Conservation (phyloP, 495 filamentous ascomycete species). For the Penicillium mononematosum region DNA sequence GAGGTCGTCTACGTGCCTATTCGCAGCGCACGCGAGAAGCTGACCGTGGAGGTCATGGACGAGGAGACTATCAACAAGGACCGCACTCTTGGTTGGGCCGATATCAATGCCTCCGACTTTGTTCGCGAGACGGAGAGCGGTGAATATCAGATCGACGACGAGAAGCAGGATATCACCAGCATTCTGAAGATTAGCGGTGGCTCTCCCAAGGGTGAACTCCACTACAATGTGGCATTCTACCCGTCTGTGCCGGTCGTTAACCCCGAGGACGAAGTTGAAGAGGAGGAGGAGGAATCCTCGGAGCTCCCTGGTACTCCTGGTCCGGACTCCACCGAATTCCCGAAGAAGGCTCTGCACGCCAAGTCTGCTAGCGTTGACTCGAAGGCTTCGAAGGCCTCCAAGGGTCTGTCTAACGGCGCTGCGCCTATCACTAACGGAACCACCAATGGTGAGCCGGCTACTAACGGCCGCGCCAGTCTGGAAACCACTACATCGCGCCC, state of each 20-base stretch:
- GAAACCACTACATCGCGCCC: constrained; percentile 36
- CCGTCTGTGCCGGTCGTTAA: constrained; percentile 84
- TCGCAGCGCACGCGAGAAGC: constrained; percentile 78
- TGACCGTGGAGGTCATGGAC: constrained; percentile 95
- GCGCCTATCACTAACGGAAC: constrained; percentile 19
- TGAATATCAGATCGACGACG: constrained; percentile 77
- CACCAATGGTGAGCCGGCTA: constrained; percentile 30
- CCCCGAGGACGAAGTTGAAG: constrained; percentile 83
- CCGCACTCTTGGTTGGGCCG: constrained; percentile 74
- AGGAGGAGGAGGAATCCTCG: constrained; percentile 49
- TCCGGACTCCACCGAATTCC: constrained; percentile 22
- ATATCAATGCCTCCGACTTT: constrained; percentile 75
- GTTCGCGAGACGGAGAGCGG: constrained; percentile 74
- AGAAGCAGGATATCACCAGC: constrained; percentile 61
- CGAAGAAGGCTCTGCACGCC: constrained; percentile 34
- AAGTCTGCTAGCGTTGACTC: constrained; percentile 36
- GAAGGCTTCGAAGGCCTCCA: constrained; percentile 31
- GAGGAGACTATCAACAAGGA: constrained; percentile 86
- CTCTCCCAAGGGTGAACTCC: constrained; percentile 72
- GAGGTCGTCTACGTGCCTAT: constrained; percentile 94
- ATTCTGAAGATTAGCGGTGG: constrained; percentile 66
- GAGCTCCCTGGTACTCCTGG: constrained; percentile 16
- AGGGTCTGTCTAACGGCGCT: constrained; percentile 24
- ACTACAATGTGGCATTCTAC: constrained; percentile 86
- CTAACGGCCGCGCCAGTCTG: constrained; percentile 38